Evolutionary conservation across 768 basidiomycete genomes (phyloP).

Genomic region (Trametes elegans): DNA sequence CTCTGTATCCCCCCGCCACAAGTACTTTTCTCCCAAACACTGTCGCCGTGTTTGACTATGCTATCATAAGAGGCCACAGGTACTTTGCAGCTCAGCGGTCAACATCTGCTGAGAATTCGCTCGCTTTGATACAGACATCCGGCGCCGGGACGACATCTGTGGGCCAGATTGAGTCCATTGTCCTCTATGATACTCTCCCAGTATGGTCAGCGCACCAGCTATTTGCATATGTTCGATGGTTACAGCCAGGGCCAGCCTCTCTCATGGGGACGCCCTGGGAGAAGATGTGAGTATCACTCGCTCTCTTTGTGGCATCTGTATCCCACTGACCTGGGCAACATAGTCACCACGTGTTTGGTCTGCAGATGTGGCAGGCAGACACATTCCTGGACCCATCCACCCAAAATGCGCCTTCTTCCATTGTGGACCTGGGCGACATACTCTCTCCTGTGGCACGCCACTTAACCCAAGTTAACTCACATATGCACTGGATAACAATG

Average conservation of each 20-base stretch:
- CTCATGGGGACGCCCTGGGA: background rate
- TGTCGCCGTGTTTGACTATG: background rate
- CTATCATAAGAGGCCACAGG: background rate
- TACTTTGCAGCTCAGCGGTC: background rate
- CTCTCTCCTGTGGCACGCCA: background rate
- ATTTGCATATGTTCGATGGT: background rate
- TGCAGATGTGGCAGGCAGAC: background rate
- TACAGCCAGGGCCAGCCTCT: background rate
- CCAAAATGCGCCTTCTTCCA: background rate
- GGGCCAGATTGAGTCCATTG: background rate
- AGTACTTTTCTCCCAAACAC: background rate
- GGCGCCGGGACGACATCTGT: background rate
- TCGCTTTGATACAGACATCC: background rate
- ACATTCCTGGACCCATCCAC: background rate
- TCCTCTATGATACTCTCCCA: background rate
- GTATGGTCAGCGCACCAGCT: background rate
- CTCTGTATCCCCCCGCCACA: background rate
- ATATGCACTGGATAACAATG: background rate
- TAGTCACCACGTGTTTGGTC: background rate
- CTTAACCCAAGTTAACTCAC: background rate
- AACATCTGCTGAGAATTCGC: background rate
- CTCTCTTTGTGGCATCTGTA: background rate
- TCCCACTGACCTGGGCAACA: background rate
- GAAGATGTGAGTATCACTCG: background rate
- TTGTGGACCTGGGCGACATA: background rate